Evolutionary conservation across 2,329 filamentous ascomycete genomes (phyloP).

Genomic region (Chaetomium globosum): DNA sequence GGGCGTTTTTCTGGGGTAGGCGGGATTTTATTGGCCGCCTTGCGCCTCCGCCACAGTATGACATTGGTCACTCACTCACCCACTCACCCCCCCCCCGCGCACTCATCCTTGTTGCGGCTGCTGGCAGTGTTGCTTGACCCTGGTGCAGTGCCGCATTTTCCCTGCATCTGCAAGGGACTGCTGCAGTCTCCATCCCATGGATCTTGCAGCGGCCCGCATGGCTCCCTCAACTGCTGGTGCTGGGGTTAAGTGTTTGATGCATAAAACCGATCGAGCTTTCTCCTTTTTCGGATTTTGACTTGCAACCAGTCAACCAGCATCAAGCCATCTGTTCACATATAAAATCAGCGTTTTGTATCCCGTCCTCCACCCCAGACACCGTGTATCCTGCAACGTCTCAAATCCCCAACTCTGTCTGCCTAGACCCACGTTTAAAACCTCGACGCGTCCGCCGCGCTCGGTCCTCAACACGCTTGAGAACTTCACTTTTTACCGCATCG

Average conservation of each 20-base stretch:
- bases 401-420: neutral
- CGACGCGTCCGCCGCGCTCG: neutral
- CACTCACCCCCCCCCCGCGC: neutral
- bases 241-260: neutral
- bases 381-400: neutral
- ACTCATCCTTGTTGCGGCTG: conserved; percentile 13
- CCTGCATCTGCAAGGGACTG: conserved; percentile 22
- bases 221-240: conserved; percentile 16
- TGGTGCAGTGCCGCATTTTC: neutral
- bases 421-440: neutral
- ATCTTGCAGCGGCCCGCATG: conserved; percentile 18
- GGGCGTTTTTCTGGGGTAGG: neutral
- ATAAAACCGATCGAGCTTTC: neutral
- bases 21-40: conserved; percentile 17
- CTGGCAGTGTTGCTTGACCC: neutral
- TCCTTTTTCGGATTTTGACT: conserved; percentile 2
- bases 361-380: neutral
- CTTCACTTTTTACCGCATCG: neutral
- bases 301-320: neutral
- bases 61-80: neutral
- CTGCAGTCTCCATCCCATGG: neutral
- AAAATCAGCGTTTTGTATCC: neutral
- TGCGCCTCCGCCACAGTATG: conserved; percentile 16
- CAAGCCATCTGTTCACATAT: neutral
- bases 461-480: neutral